Percentiles rank a stretch among this genome's conserved stretches.
These are phyloP conservation scores for Candida cerambycidarum DNA, from an alignment of 805 yeast species.

Conservation along the genomic window DNA sequence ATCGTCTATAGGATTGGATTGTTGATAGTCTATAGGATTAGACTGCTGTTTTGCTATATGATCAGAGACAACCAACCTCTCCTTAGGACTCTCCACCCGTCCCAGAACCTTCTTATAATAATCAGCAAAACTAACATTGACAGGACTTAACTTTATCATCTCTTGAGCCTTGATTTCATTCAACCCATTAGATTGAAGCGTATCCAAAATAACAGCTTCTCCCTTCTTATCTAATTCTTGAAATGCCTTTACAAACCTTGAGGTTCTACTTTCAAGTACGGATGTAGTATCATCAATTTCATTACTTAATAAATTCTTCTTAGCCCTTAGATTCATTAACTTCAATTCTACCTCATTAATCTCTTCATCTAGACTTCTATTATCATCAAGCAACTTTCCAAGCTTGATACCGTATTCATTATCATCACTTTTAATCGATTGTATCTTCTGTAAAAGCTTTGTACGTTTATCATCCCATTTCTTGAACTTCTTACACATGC, in stretches of 20 bases:
- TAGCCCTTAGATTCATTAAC: constrained; percentile 30
- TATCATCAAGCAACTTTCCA: constrained; percentile 31
- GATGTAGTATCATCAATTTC: constrained; percentile 50
- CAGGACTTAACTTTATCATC: constrained; percentile 21
- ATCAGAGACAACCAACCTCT: no score
- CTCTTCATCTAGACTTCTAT: constrained; percentile 33
- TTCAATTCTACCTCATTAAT: constrained; percentile 38
- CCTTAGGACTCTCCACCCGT: no score
- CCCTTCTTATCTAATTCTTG: constrained; percentile 41
- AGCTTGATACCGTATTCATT: constrained; percentile 46
- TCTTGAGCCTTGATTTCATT: constrained; percentile 17
- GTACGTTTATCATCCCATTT: constrained; percentile 42
- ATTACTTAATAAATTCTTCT: constrained; percentile 29
- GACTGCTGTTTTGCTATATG: no score
- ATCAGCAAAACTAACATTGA: constrained; percentile 28
- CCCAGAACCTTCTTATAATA: constrained; percentile 12
- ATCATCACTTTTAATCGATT: constrained; percentile 37
- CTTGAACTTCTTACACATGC: constrained; percentile 28
- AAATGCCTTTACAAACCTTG: constrained; percentile 44
- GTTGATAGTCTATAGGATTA: no score
- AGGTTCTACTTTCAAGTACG: constrained; percentile 48
- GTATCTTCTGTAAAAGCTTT: constrained; percentile 33
- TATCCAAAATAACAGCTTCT: constrained; percentile 26
- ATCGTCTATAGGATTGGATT: no score
- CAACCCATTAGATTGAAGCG: constrained; percentile 26